Conservation (phyloP, 2,329 filamentous ascomycete genomes). For the Aureobasidium melanogenum region DNA sequence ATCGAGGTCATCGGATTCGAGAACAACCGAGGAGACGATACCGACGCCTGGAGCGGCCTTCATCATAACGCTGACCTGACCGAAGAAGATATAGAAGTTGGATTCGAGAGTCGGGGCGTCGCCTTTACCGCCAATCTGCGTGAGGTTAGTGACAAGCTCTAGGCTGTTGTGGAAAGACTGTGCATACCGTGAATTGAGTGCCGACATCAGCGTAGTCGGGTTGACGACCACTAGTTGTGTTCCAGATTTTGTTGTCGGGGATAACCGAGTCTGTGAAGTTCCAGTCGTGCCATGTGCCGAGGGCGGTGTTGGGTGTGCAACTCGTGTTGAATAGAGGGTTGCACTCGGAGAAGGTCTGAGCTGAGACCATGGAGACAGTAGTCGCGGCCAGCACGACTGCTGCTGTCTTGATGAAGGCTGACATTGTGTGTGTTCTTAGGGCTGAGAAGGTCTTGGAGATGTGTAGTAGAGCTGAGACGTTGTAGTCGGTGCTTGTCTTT, state of each 20-base stretch:
- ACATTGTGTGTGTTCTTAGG: not conserved
- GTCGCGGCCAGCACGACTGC: slow-evolving; percentile 24
- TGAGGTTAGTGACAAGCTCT: not conserved
- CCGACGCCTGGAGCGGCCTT: slow-evolving; percentile 67
- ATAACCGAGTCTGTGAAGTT: slow-evolving; percentile 47
- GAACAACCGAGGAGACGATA: slow-evolving; percentile 72
- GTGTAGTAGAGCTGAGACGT: not conserved
- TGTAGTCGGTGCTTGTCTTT: not conserved
- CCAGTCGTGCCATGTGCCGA: slow-evolving; percentile 58
- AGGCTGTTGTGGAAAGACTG: not conserved
- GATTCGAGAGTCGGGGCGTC: slow-evolving; percentile 72
- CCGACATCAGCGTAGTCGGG: slow-evolving; percentile 50
- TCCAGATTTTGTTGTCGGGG: slow-evolving; percentile 27
- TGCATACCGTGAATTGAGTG: slow-evolving; percentile 50
- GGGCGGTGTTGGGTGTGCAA: slow-evolving; percentile 63
- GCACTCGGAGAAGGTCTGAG: slow-evolving; percentile 70
- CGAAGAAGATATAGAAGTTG: slow-evolving; percentile 80
- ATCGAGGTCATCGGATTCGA: slow-evolving; percentile 75
- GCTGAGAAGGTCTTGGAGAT: not conserved
- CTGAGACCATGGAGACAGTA: slow-evolving; percentile 40
- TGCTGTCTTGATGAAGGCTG: slow-evolving; percentile 4
- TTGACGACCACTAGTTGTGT: slow-evolving; percentile 51
- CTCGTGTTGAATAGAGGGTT: slow-evolving; percentile 59
- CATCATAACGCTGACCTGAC: slow-evolving; percentile 67
- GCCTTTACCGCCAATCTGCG: slow-evolving; percentile 51